These are phyloP conservation scores for Anaeromyces robustus DNA, from an alignment of 192 early-diverging fungal genomes.

Conservation along the genomic window DNA sequence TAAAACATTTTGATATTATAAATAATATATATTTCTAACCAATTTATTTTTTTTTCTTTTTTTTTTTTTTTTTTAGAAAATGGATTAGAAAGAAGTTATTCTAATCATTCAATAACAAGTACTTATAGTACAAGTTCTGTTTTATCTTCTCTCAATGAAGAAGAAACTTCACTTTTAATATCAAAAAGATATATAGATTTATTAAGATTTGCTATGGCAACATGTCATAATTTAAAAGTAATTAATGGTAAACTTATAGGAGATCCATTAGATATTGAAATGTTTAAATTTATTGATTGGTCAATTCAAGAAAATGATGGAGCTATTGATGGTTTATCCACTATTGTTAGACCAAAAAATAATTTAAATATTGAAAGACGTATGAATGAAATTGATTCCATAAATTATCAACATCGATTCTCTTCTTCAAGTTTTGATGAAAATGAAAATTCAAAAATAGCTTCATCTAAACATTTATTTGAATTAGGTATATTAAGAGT, in stretches of 20 bases:
- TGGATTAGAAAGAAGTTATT: background rate
- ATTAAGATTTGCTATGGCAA: slow-evolving; percentile 26
- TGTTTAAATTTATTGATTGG: slow-evolving; percentile 96
- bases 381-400: background rate
- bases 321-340: slow-evolving; percentile 29
- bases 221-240: slow-evolving; percentile 62
- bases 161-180: background rate
- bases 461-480: slow-evolving; percentile 5
- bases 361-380: slow-evolving; percentile 26
- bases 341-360: slow-evolving; percentile 76
- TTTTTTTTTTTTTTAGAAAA: background rate
- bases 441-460: background rate
- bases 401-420: background rate
- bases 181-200: background rate
- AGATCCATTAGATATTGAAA: slow-evolving; percentile 91
- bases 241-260: slow-evolving; percentile 79
- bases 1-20: no score
- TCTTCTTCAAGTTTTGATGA: no score
- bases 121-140: background rate
- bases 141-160: background rate
- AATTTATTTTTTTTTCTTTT: no score
- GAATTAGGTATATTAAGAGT: slow-evolving; percentile 37
- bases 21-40: no score
- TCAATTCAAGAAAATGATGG: slow-evolving; percentile 71
- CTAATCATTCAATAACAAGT: background rate